phyloP scores from a whole-genome alignment of 208 protist genomes.

The Crithidia thermophila region DNA sequence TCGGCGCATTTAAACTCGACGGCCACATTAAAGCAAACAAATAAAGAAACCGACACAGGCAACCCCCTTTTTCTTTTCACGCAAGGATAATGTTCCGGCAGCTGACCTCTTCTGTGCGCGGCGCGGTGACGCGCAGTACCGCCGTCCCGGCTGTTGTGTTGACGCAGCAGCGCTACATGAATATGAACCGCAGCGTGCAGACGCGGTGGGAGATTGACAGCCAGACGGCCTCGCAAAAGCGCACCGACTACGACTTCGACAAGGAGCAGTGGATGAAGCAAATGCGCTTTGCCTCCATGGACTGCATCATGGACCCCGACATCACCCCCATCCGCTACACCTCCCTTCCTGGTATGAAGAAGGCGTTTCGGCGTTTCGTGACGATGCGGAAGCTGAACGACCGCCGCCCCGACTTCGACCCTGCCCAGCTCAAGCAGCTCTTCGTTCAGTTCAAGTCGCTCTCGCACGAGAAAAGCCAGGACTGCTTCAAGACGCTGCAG shows the following conservation, averaged over 20 bases:
- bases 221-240: conserved; percentile 64
- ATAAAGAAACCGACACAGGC: too few species aligned
- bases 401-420: conserved; percentile 83
- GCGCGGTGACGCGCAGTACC: not conserved
- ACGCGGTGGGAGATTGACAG: conserved; percentile 83
- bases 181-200: conserved; percentile 90
- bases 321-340: conserved; percentile 86
- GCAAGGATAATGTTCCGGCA: conserved; percentile 23
- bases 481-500: conserved; percentile 72
- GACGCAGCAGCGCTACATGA: conserved; percentile 54
- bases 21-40: too few species aligned
- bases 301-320: conserved; percentile 93
- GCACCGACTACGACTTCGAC: conserved; percentile 93
- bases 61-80: not conserved
- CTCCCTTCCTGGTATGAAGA: conserved; percentile 67
- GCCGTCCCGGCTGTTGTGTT: not conserved
- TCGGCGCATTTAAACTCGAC: too few species aligned
- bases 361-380: conserved; percentile 80
- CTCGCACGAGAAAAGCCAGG: conserved; percentile 60
- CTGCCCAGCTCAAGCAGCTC: conserved; percentile 63
- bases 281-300: conserved; percentile 92
- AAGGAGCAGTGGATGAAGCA: conserved; percentile 93
- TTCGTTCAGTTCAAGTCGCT: conserved; percentile 81
- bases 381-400: conserved; percentile 90
- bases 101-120: conserved; percentile 2